Base-by-base conservation (phyloP, 1,139 yeast species). In the Blastobotrys aristatus region DNA sequence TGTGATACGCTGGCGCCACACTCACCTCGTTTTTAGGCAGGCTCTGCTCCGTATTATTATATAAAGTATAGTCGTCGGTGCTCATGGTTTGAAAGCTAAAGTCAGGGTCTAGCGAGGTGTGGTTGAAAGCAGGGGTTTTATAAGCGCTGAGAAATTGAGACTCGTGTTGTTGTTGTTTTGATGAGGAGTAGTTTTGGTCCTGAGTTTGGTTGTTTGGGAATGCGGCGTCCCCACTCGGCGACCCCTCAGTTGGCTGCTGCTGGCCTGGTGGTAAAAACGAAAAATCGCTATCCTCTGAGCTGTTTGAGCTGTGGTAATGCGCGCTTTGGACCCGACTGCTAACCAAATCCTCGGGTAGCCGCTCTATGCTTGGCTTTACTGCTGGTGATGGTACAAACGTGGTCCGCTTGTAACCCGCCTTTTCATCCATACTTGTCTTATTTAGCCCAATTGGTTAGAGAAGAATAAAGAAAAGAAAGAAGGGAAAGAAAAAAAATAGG, bases 331-430 rank as follows among this genome's bases (percentile, higher is more conserved):
- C 24, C 4, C 35, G 16, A 7, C 8, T 7, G 8, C 20, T 18
- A 16, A 32, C 8, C 13, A 14, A 32, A 8, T 32, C 20, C 2
- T 13, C 21, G 26, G 44, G 40, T 11, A 40, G 17, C 26, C 17
- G 24, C 22, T 35, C 44, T 27, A 40, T 20, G 8, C 45, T 40
- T 3, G 48, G 48, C 22, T 37, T 41, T 4, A 36, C 30, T 1
- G 45, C 48, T 2, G 48, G 48, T 3, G 45, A 40, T 11, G 44
- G 45, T 13, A 36, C 42, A 33, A 46, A 40, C 24, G 44, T 44
- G n/a, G 47, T 32, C 22, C 47, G 16, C 38, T 44, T 44, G 5
- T 27, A 16, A 3, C 17, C n/a, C 22, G 14, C 34, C 3, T 39
- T 31, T 21, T 24, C 31, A 37, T 26, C 31, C 38, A 34, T 34